A percentile compares a stretch with the other conserved stretches of the same genome.
These are phyloP conservation scores for Globisporangium middletonii DNA, from an alignment of 352 stramenopile genomes.

Conservation along the genomic window DNA sequence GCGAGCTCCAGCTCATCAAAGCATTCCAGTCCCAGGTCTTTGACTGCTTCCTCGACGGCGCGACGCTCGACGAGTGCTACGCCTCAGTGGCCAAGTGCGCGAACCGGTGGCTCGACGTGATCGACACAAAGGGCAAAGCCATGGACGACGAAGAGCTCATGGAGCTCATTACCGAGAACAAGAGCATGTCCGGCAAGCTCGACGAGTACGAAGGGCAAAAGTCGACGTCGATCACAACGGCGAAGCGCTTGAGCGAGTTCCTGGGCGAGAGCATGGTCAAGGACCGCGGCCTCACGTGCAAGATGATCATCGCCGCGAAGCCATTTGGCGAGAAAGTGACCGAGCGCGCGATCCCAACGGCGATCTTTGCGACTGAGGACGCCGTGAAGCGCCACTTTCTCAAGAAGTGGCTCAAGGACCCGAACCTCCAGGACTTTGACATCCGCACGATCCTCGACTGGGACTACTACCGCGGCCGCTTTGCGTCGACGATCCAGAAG, in stretches of 20 bases:
- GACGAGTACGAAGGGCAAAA: conserved; percentile 97
- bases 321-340: conserved; percentile 95
- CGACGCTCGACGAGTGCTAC: conserved; percentile 94
- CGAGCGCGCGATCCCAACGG: conserved; percentile 96
- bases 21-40: conserved; percentile 99
- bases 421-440: conserved; percentile 89
- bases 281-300: conserved; percentile 97
- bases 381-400: conserved; percentile 95
- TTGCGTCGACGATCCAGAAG: conserved; percentile 94
- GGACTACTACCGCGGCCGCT: conserved; percentile 95
- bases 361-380: conserved; percentile 96
- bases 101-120: conserved; percentile 98
- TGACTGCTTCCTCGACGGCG: conserved; percentile 94
- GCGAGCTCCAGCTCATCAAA: conserved; percentile 99
- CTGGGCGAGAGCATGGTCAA: conserved; percentile 97
- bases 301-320: conserved; percentile 95
- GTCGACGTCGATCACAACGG: conserved; percentile 97
- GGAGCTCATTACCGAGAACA: conserved; percentile 98
- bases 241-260: conserved; percentile 96
- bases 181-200: conserved; percentile 96
- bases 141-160: conserved; percentile 97
- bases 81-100: conserved; percentile 93
- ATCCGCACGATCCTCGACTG: conserved; percentile 96
- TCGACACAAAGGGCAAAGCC: conserved; percentile 92
- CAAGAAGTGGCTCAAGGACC: conserved; percentile 96